Base-by-base conservation (phyloP, 1,139 yeast genomes). In the Suhomyces ambrosiae region DNA sequence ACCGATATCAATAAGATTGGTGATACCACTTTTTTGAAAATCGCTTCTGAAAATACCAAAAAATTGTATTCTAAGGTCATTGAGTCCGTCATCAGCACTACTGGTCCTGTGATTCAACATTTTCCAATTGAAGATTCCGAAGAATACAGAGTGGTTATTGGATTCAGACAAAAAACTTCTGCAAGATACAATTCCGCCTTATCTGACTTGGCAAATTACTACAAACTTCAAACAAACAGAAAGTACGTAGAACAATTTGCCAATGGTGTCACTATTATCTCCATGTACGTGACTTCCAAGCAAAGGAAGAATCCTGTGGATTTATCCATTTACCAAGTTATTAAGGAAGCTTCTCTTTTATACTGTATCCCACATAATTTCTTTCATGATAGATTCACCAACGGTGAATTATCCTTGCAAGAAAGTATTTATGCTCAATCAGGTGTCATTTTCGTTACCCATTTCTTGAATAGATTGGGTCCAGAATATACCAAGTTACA, bases 371-470 rank as follows among this genome's bases (percentile, higher is more conserved):
- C 98, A 31, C 85, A 86, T 63, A 87, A 88, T 56, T 75, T 78
- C 53, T 90, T 90, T 73, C 85, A 83, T 52, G 73, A 76, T 37
- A 74, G 82, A 44, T 90, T 90, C 58, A 82, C 85, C 47, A 64
- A 73, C 40, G 86, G 94, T 40, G 82, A 82, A 49, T 76, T 90
- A 62, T 89, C 97, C 1, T 80, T 94, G 53, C 98, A 92, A 65
- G 97, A 92, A 66, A 80, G 92, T 35, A 83, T 90, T 46, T 92
- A 92, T 60, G 95, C 97, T 30, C 97, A 92, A 63, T 85, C 89
- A 57, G 96, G 92, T 51, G 86, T 87, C 37, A 86, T 89, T 44
- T 92, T 92, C 57, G 95, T 88, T 35, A 84, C 95, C 33, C 97
- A 92, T 63, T 92, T 92, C 67, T 77, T 92, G 62, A 92, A 92